Percentiles rank a stretch among this genome's conserved stretches.
Evolutionary conservation across 495 filamentous ascomycete species (phyloP).

Genomic region (Aspergillus steynii): DNA sequence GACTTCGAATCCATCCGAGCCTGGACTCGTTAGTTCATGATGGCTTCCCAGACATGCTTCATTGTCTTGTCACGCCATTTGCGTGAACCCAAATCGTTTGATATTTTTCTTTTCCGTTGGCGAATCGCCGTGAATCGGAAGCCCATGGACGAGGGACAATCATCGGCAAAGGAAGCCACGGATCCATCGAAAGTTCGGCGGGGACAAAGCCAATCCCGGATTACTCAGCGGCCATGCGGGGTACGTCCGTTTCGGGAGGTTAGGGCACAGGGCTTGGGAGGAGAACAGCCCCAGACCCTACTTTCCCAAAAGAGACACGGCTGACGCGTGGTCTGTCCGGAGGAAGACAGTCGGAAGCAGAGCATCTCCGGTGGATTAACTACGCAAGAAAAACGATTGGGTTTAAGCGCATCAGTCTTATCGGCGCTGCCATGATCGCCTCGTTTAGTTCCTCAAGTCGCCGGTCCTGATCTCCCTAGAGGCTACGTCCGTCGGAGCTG

Average conservation of each 20-base stretch:
- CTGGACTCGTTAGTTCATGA: background rate
- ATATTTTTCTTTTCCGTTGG: no score
- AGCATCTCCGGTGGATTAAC: background rate
- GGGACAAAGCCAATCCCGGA: no score
- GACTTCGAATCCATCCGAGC: background rate
- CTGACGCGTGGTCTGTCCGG: conserved; percentile 23
- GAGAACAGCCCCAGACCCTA: conserved; percentile 32
- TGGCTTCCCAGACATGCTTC: no score
- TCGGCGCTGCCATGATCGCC: conserved; percentile 27
- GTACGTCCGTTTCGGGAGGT: conserved; percentile 8
- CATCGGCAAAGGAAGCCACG: no score
- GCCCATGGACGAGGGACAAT: no score
- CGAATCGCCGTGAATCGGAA: no score
- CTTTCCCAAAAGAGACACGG: conserved; percentile 28
- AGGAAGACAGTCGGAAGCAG: conserved; percentile 1
- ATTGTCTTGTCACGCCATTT: no score
- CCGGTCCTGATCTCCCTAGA: conserved; percentile 21
- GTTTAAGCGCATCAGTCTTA: conserved; percentile 1
- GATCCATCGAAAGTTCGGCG: no score
- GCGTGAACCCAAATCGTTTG: no score
- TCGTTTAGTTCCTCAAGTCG: conserved; percentile 12
- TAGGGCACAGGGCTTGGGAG: conserved; percentile 20
- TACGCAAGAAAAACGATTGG: background rate
- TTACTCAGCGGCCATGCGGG: conserved; percentile 3
- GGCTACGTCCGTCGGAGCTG: conserved; percentile 10